Conservation (phyloP, 148 eudicot genomes). For the Persicaria maculosa region DNA sequence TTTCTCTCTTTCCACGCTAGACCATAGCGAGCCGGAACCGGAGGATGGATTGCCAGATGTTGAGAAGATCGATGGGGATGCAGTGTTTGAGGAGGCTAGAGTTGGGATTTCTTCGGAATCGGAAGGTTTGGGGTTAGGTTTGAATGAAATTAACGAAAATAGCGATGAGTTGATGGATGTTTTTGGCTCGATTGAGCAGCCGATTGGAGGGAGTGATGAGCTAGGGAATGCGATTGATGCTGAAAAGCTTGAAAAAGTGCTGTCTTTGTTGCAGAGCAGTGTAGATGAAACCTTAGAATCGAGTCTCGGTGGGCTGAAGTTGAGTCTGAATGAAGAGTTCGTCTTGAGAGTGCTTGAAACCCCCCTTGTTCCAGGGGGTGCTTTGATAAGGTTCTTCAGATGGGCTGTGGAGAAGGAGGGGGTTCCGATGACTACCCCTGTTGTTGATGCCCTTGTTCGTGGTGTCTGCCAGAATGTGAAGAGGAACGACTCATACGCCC, state of each 20-base stretch:
- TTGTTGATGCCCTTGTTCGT: constrained; percentile 36
- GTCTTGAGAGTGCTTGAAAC: constrained; percentile 51
- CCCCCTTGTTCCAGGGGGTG: constrained; percentile 42
- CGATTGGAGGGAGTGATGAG: constrained; percentile 8
- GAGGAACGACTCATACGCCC: constrained; percentile 40
- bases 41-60: constrained; percentile 9
- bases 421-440: constrained; percentile 22
- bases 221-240: constrained; percentile 24
- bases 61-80: constrained; percentile 11
- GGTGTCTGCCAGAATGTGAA: constrained; percentile 27
- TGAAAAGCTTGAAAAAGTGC: constrained; percentile 40
- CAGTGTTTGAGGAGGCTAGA: constrained; percentile 11
- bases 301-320: constrained; percentile 34
- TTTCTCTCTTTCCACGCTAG: constrained; percentile 31
- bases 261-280: constrained; percentile 58
- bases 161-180: constrained; percentile 14
- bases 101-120: constrained; percentile 12
- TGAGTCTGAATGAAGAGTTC: constrained; percentile 48
- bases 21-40: constrained; percentile 18
- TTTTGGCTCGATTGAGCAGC: constrained; percentile 12
- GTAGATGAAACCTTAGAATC: constrained; percentile 40
- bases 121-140: not conserved
- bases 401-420: constrained; percentile 41
- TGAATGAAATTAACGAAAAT: constrained; percentile 18
- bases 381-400: constrained; percentile 51